A percentile compares a stretch with the other conserved stretches of the same genome.
Conservation (phyloP, 306 rosid species). For the Arachis hypogaea region DNA sequence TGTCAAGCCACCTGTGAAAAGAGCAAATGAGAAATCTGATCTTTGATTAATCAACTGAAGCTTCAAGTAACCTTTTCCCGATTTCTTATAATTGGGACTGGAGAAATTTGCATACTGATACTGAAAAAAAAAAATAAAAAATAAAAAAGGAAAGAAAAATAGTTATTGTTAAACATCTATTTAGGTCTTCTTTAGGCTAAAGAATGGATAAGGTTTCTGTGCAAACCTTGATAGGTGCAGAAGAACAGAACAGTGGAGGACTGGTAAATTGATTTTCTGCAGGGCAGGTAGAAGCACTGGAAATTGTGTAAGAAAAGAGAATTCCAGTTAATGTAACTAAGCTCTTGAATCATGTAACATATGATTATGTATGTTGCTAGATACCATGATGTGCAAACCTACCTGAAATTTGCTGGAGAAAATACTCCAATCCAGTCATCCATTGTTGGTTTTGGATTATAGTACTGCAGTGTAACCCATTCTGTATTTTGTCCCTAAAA, state of each 20-base stretch:
- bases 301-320: constrained; percentile 38
- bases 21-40: constrained; percentile 80
- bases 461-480: constrained; percentile 65
- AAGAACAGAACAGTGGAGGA: constrained; percentile 74
- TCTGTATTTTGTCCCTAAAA: constrained; percentile 71
- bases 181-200: constrained; percentile 13
- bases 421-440: constrained; percentile 94
- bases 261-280: constrained; percentile 43
- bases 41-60: constrained; percentile 93
- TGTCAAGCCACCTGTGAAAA: constrained; percentile 81
- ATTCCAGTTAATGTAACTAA: constrained; percentile 36
- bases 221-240: constrained; percentile 89
- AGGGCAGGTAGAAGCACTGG: constrained; percentile 78
- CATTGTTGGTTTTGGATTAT: constrained; percentile 62
- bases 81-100: constrained; percentile 51
- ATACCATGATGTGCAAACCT: constrained; percentile 26
- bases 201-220: constrained; percentile 2
- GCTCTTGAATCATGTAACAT: constrained; percentile 13
- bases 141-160: neutral
- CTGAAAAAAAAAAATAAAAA: constrained; percentile 51
- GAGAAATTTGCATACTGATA: constrained; percentile 85
- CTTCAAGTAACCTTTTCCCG: constrained; percentile 75
- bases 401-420: constrained; percentile 93
- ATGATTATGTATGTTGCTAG: constrained; percentile 9
- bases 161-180: constrained; percentile 10